A percentile compares a stretch with the other conserved stretches of the same genome.
phyloP scores from a whole-genome alignment of 192 early-diverging fungal species.

The Coemansia sp. region DNA sequence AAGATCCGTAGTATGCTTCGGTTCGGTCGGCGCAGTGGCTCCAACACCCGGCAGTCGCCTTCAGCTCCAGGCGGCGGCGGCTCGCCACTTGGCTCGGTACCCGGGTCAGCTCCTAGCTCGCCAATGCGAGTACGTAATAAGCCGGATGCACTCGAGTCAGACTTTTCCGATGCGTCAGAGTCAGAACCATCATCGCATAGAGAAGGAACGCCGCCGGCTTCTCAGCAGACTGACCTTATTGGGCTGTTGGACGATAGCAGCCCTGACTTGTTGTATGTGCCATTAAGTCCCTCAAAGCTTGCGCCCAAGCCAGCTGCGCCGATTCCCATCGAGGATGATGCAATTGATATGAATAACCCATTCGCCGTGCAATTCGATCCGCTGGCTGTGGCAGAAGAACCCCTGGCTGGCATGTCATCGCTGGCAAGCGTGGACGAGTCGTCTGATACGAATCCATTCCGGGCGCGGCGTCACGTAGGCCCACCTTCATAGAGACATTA shows the following conservation, averaged over 20 bases:
- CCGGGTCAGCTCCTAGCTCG: neutral
- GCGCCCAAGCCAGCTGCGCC: neutral
- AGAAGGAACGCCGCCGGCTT: slow-evolving; percentile 1
- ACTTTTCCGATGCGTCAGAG: slow-evolving; percentile 30
- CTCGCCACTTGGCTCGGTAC: neutral
- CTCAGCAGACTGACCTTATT: slow-evolving; percentile 6
- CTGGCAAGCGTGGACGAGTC: neutral
- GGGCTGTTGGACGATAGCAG: slow-evolving; percentile 12
- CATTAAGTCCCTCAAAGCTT: slow-evolving; percentile 14
- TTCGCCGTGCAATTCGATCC: slow-evolving; percentile 6
- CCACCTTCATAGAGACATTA: slow-evolving; percentile 2
- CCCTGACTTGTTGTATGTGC: slow-evolving; percentile 8
- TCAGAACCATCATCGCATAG: neutral
- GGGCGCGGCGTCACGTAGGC: slow-evolving; percentile 2
- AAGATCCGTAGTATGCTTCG: slow-evolving; percentile 46
- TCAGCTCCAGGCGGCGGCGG: neutral
- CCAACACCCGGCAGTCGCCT: neutral
- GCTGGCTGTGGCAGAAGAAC: neutral
- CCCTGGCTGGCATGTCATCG: neutral
- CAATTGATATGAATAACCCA: slow-evolving; percentile 7
- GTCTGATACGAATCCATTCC: neutral
- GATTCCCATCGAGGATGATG: neutral
- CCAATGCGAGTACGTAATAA: neutral
- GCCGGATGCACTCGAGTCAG: slow-evolving; percentile 33
- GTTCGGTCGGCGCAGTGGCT: slow-evolving; percentile 16